These are phyloP conservation scores for Neofusicoccum laricinum DNA, from an alignment of 2,329 filamentous ascomycete species.

Conservation along the genomic window DNA sequence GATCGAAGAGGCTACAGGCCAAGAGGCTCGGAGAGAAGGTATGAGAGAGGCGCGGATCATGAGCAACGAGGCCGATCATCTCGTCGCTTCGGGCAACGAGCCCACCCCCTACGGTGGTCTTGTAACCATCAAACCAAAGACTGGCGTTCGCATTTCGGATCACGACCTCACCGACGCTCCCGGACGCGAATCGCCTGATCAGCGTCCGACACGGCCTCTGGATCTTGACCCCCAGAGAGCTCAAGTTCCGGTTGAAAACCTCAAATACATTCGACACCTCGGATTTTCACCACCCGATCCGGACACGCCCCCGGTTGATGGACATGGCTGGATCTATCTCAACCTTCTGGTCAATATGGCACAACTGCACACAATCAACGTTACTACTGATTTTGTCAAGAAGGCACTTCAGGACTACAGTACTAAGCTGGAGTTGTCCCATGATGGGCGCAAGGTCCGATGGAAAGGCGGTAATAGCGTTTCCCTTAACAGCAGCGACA, in stretches of 20 bases:
- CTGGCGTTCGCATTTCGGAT: not conserved
- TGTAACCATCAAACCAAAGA: not conserved
- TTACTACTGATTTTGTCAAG: slow-evolving; percentile 74
- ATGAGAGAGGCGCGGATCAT: slow-evolving; percentile 47
- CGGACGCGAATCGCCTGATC: slow-evolving; percentile 53
- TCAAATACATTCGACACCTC: slow-evolving; percentile 74
- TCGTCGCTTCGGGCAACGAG: not conserved
- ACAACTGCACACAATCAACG: slow-evolving; percentile 80
- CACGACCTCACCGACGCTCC: not conserved
- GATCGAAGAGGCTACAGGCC: slow-evolving; percentile 38
- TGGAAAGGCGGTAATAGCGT: slow-evolving; percentile 70
- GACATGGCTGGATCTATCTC: slow-evolving; percentile 79
- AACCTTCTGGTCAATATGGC: slow-evolving; percentile 79
- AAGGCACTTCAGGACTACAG: slow-evolving; percentile 69
- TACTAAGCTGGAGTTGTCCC: slow-evolving; percentile 72
- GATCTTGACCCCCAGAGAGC: slow-evolving; percentile 77
- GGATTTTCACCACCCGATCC: slow-evolving; percentile 61
- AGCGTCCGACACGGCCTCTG: slow-evolving; percentile 71
- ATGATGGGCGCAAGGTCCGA: slow-evolving; percentile 73
- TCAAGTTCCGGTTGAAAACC: slow-evolving; percentile 72
- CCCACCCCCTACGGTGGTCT: not conserved
- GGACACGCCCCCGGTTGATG: slow-evolving; percentile 41
- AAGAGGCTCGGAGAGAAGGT: slow-evolving; percentile 37
- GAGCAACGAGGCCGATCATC: slow-evolving; percentile 18
- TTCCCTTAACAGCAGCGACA: slow-evolving; percentile 65